Percentiles rank a stretch among this genome's conserved stretches.
phyloP scores from a whole-genome alignment of 2,329 filamentous ascomycete genomes.

The Ophiostoma piceae region DNA sequence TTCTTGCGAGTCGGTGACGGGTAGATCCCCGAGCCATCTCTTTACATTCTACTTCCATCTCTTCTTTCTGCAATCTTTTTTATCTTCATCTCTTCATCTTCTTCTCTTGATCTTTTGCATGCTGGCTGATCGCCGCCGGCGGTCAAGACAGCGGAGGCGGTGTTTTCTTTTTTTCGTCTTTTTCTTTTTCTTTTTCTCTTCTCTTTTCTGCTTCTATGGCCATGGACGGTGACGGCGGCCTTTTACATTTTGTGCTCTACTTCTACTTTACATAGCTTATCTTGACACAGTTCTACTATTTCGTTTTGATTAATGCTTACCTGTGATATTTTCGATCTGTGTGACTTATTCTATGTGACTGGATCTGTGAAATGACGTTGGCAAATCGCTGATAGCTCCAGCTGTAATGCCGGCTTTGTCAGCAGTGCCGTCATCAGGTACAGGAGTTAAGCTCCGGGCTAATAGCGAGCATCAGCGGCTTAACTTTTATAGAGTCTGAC shows the following conservation, averaged over 20 bases:
- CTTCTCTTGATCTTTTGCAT: background rate
- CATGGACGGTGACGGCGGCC: background rate
- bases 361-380: background rate
- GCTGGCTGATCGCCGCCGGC: background rate
- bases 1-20: background rate
- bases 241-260: background rate
- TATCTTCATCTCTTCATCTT: background rate
- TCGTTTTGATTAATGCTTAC: background rate
- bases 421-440: no score
- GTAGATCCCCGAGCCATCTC: background rate
- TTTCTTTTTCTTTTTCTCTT: background rate
- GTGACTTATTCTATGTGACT: background rate
- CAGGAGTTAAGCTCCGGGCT: no score
- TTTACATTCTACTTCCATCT: background rate
- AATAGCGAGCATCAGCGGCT: no score
- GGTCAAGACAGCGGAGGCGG: background rate
- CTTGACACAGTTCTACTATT: background rate
- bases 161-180: background rate
- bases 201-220: background rate
- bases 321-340: background rate
- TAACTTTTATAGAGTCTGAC: no score
- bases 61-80: background rate
- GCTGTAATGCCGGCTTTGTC: no score
- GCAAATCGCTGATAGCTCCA: background rate
- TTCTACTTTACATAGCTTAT: constrained; percentile 7